Evolutionary conservation across 2,329 filamentous ascomycete species (phyloP).

Genomic region (Aspergillus flavus): DNA sequence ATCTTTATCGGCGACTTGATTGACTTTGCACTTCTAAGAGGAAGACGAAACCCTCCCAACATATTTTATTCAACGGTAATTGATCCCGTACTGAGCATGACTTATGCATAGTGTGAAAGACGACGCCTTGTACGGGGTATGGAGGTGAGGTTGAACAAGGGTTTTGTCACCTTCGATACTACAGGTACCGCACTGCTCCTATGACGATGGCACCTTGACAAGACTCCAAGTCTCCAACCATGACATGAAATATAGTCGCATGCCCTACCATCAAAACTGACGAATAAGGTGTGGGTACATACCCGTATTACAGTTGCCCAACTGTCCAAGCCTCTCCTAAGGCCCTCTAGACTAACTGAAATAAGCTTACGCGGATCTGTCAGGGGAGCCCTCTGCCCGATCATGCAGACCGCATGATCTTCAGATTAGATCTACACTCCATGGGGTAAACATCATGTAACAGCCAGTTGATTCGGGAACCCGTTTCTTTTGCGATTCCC

Average conservation of each 20-base stretch:
- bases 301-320: neutral
- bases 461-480: neutral
- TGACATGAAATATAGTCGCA: neutral
- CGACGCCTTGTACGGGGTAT: neutral
- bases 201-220: neutral
- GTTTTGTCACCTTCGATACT: neutral
- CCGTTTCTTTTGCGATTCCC: neutral
- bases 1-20: neutral
- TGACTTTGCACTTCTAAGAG: neutral
- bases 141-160: neutral
- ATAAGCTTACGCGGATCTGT: constrained; percentile 11
- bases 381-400: constrained; percentile 6
- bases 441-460: neutral
- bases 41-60: neutral
- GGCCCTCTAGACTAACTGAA: constrained; percentile 5
- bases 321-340: neutral
- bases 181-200: neutral
- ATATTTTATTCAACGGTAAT: neutral
- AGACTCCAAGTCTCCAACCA: neutral
- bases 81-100: neutral
- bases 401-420: constrained; percentile 12
- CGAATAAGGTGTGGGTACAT: constrained; percentile 1
- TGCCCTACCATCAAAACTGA: neutral
- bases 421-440: constrained; percentile 5
- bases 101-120: neutral